A percentile compares a stretch with the other conserved stretches of the same genome.
Evolutionary conservation across 352 stramenopile species (phyloP).

Genomic region (Phytophthora palmivora): DNA sequence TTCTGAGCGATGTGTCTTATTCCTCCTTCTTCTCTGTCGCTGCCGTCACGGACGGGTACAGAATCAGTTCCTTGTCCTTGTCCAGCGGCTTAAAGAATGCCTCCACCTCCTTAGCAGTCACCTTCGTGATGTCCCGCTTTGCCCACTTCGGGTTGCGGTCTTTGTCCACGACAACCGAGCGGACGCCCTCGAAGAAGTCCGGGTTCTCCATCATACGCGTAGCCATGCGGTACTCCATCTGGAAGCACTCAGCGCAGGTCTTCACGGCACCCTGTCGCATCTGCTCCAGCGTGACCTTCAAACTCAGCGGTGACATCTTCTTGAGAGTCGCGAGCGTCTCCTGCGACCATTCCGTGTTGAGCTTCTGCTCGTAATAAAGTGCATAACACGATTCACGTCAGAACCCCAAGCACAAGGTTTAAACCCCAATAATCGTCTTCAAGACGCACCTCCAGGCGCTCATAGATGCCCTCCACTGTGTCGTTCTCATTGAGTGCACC

Average conservation of each 20-base stretch:
- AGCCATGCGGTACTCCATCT: conserved; percentile 95
- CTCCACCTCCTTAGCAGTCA: conserved; percentile 77
- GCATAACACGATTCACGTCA: conserved; percentile 2
- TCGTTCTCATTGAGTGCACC: conserved; percentile 78
- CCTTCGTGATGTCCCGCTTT: conserved; percentile 61
- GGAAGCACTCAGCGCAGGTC: conserved; percentile 90
- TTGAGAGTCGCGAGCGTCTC: conserved; percentile 86
- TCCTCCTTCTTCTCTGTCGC: conserved; percentile 39
- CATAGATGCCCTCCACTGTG: conserved; percentile 76
- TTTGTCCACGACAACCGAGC: conserved; percentile 96
- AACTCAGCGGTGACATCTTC: conserved; percentile 92
- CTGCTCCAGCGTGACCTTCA: conserved; percentile 95
- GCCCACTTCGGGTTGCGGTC: conserved; percentile 94
- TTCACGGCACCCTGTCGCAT: conserved; percentile 90
- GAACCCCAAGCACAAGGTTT: no score
- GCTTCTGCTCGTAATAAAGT: conserved; percentile 42
- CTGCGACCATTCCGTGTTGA: conserved; percentile 75
- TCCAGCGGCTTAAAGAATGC: conserved; percentile 82
- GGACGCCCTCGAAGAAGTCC: conserved; percentile 98
- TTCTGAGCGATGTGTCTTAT: conserved; percentile 34
- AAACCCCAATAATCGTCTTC: neutral
- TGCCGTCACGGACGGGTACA: conserved; percentile 60
- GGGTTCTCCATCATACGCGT: conserved; percentile 86
- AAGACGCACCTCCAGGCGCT: conserved; percentile 47
- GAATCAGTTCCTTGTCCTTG: conserved; percentile 79